A percentile compares a stretch with the other conserved stretches of the same genome.
These are phyloP conservation scores for Cladochytrium replicatum DNA, from an alignment of 192 early-diverging fungal genomes.

Conservation along the genomic window DNA sequence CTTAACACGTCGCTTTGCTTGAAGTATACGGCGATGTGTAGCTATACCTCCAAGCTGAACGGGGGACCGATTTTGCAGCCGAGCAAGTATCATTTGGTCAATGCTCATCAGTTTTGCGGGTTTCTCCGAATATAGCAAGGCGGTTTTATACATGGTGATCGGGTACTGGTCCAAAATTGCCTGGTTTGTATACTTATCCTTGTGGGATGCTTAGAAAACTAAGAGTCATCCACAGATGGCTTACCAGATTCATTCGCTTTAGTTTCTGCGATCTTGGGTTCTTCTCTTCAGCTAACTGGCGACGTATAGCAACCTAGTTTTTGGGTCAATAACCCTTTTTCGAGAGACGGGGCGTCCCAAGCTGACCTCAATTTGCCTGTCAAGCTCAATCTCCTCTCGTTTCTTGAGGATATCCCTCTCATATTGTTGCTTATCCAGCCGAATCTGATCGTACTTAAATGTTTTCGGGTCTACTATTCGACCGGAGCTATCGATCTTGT, in stretches of 20 bases:
- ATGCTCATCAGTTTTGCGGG: slow-evolving; percentile 24
- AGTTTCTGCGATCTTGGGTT: slow-evolving; percentile 14
- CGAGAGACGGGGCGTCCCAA: too few species aligned
- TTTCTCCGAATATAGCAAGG: slow-evolving; percentile 35
- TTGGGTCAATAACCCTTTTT: neutral
- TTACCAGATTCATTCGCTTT: slow-evolving; percentile 8
- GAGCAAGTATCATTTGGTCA: slow-evolving; percentile 17
- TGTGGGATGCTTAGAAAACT: too few species aligned
- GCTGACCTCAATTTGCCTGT: slow-evolving; percentile 42
- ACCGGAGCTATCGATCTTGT: slow-evolving; percentile 36
- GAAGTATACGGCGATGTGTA: slow-evolving; percentile 17
- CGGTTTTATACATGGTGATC: slow-evolving; percentile 41
- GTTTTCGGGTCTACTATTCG: slow-evolving; percentile 29
- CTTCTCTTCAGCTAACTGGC: slow-evolving; percentile 12
- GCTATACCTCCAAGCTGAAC: slow-evolving; percentile 23
- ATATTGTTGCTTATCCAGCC: slow-evolving; percentile 30
- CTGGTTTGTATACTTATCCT: slow-evolving; percentile 10
- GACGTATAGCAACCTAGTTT: slow-evolving; percentile 21
- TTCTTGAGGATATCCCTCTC: slow-evolving; percentile 21
- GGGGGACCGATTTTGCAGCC: slow-evolving; percentile 17
- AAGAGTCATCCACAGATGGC: too few species aligned
- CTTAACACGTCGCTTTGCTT: too few species aligned
- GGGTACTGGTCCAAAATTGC: slow-evolving; percentile 38
- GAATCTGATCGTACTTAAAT: slow-evolving; percentile 46
- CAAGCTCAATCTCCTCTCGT: slow-evolving; percentile 33